phyloP scores from a whole-genome alignment of 1,284 basidiomycete species.

The Leccinum griseonigrum region DNA sequence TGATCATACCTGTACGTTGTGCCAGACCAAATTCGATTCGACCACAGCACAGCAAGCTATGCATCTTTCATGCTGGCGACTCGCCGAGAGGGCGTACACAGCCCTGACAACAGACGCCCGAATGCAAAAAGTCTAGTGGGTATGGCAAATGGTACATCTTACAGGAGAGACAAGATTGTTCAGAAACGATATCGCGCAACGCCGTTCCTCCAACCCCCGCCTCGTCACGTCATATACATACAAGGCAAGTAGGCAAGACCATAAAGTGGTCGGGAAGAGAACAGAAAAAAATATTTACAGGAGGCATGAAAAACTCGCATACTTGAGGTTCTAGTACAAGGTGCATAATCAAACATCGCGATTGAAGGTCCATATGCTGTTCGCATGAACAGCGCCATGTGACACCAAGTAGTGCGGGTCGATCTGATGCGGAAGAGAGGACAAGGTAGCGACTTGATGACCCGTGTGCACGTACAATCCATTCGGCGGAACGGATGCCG shows the following conservation, averaged over 20 bases:
- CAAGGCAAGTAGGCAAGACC: constrained; percentile 25
- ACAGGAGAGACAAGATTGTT: constrained; percentile 27
- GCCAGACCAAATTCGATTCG: background rate
- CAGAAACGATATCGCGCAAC: constrained; percentile 10
- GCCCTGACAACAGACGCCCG: background rate
- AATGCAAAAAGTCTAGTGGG: constrained; percentile 25
- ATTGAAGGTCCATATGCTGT: constrained; percentile 17
- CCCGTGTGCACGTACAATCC: constrained; percentile 20
- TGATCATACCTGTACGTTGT: constrained; percentile 1
- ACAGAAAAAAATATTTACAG: constrained; percentile 12
- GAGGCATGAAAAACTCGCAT: background rate
- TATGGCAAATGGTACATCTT: constrained; percentile 28
- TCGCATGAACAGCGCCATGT: constrained; percentile 10
- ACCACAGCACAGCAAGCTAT: background rate
- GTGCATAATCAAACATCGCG: constrained; percentile 16
- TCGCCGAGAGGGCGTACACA: background rate
- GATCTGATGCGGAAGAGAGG: constrained; percentile 11
- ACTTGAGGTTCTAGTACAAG: constrained; percentile 1
- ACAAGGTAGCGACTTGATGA: constrained; percentile 14
- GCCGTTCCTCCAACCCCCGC: constrained; percentile 14
- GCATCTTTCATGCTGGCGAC: background rate
- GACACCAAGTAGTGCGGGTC: constrained; percentile 16
- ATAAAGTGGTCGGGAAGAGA: background rate
- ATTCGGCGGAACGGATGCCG: constrained; percentile 14
- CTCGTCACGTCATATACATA: constrained; percentile 22